Evolutionary conservation across 2,329 filamentous ascomycete species (phyloP).

Genomic region (Bipolaris sorokiniana): DNA sequence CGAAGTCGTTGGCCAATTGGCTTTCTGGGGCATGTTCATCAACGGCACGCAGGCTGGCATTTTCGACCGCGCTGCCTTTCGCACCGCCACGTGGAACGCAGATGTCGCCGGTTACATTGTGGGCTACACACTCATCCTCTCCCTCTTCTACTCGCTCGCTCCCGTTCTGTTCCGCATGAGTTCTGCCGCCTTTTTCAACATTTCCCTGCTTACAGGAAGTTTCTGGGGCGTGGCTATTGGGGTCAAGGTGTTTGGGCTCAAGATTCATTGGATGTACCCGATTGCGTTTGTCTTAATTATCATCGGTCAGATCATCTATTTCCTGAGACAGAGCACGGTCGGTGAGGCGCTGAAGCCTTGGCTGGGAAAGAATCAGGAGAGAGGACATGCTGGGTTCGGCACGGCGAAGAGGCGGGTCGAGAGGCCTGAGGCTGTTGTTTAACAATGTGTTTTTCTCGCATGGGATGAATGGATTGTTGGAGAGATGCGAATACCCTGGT

Average conservation of each 20-base stretch:
- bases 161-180: conserved; percentile 89
- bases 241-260: conserved; percentile 79
- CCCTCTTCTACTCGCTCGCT: conserved; percentile 85
- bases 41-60: conserved; percentile 90
- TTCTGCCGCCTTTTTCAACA: conserved; percentile 94
- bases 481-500: not conserved
- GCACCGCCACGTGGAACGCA: conserved; percentile 52
- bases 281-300: conserved; percentile 95
- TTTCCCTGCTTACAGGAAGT: conserved; percentile 89
- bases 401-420: conserved; percentile 42
- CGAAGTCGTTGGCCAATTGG: conserved; percentile 91
- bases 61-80: conserved; percentile 81
- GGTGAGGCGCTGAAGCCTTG: conserved; percentile 95
- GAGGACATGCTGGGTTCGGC: conserved; percentile 35
- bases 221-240: conserved; percentile 98
- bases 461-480: not conserved
- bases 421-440: conserved; percentile 39
- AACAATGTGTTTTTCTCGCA: not conserved
- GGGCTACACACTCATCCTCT: conserved; percentile 86
- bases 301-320: conserved; percentile 83
- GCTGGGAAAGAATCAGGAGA: conserved; percentile 86
- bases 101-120: conserved; percentile 77
- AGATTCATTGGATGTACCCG: conserved; percentile 89
- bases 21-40: conserved; percentile 86
- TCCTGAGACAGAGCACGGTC: conserved; percentile 78